Evolutionary conservation across 2,329 filamentous ascomycete genomes (phyloP).

Genomic region (Neofusicoccum cordaticola): DNA sequence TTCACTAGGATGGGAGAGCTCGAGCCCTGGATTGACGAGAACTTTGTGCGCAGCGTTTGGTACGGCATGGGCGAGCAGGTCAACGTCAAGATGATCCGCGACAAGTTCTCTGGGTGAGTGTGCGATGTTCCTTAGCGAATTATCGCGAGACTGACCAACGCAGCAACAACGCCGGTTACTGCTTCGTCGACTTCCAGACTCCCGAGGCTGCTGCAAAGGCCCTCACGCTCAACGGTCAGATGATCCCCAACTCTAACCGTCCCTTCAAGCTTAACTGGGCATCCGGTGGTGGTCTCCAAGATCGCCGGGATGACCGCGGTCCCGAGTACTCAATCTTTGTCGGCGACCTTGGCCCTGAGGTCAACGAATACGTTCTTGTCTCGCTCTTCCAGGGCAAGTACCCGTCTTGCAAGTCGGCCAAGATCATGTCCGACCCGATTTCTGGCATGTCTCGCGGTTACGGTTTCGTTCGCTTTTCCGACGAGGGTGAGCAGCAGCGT

Average conservation of each 20-base stretch:
- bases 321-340: constrained; percentile 98
- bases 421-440: constrained; percentile 99
- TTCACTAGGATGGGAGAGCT: constrained; percentile 90
- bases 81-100: constrained; percentile 99
- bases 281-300: constrained; percentile 89
- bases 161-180: constrained; percentile 97
- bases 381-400: constrained; percentile 96
- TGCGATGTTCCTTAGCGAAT: neutral
- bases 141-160: constrained; percentile 34
- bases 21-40: constrained; percentile 98
- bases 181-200: constrained; percentile 89
- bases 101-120: constrained; percentile 93
- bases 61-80: constrained; percentile 91
- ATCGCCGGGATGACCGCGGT: constrained; percentile 92
- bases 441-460: constrained; percentile 97
- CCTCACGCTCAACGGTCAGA: constrained; percentile 79
- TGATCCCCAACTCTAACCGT: constrained; percentile 90
- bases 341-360: constrained; percentile 93
- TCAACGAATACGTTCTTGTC: constrained; percentile 97
- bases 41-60: constrained; percentile 94
- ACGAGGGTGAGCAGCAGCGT: constrained; percentile 93
- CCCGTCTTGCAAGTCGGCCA: constrained; percentile 96
- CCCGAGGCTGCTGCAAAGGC: constrained; percentile 88
- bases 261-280: constrained; percentile 99
- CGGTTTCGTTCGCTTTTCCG: constrained; percentile 94